phyloP scores from a whole-genome alignment of 306 rosid genomes.

The Geum urbanum region DNA sequence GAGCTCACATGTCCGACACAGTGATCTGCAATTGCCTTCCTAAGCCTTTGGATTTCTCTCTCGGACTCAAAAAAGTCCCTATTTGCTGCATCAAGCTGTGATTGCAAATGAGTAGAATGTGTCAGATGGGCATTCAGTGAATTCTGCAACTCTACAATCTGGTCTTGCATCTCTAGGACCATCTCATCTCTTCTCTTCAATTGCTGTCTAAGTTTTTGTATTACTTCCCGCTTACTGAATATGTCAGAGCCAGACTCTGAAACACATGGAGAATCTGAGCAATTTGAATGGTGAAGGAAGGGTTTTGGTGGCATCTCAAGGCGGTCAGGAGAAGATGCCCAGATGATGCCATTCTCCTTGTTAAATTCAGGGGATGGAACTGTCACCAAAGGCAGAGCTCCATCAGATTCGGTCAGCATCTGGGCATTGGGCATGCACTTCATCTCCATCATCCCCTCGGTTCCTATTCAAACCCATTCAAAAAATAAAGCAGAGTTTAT shows the following conservation, averaged over 20 bases:
- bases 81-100: constrained; percentile 73
- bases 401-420: constrained; percentile 50
- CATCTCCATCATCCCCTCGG: constrained; percentile 45
- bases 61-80: constrained; percentile 69
- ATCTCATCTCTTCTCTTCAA: constrained; percentile 89
- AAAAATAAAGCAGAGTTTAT: background rate
- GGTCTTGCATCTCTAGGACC: constrained; percentile 98
- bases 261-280: constrained; percentile 91
- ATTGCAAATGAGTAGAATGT: constrained; percentile 72
- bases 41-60: constrained; percentile 80
- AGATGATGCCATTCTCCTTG: constrained; percentile 73
- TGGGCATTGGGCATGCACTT: constrained; percentile 61
- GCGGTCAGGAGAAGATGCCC: constrained; percentile 87
- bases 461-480: constrained; percentile 43
- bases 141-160: constrained; percentile 71
- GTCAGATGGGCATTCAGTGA: constrained; percentile 63
- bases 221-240: constrained; percentile 88
- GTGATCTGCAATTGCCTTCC: constrained; percentile 91
- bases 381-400: constrained; percentile 70
- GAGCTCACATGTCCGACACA: constrained; percentile 54
- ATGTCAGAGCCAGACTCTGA: constrained; percentile 95
- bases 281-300: constrained; percentile 74
- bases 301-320: constrained; percentile 81
- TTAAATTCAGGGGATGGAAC: constrained; percentile 66
- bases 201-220: constrained; percentile 88